These are phyloP conservation scores for Metschnikowia colocasiae DNA, from an alignment of 805 yeast genomes.

Conservation along the genomic window DNA sequence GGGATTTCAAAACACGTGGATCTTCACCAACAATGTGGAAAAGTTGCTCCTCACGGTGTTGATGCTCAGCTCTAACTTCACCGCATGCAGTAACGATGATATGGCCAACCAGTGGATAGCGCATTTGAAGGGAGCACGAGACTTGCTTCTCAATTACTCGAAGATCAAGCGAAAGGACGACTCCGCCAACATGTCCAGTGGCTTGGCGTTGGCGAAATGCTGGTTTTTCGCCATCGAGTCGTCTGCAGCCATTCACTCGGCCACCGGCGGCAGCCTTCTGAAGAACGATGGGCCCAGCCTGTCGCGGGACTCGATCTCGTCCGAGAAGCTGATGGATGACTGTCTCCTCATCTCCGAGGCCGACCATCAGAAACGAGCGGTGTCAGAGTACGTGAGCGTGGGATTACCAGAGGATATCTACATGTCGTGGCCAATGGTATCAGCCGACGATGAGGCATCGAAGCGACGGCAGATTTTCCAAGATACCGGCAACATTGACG, in stretches of 20 bases:
- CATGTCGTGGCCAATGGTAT: constrained; percentile 3
- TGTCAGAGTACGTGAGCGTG: not conserved
- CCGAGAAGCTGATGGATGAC: not conserved
- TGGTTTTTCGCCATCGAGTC: constrained; percentile 29
- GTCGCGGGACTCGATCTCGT: not conserved
- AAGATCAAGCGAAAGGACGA: constrained; percentile 9
- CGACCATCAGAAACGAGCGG: not conserved
- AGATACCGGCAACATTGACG: constrained; percentile 32
- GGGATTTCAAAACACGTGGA: constrained; percentile 11
- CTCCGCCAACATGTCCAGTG: constrained; percentile 16
- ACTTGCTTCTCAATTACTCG: constrained; percentile 21
- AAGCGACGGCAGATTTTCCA: constrained; percentile 18
- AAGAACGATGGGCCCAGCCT: constrained; percentile 2
- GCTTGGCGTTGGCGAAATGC: constrained; percentile 25
- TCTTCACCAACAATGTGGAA: constrained; percentile 21
- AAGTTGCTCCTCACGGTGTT: constrained; percentile 25
- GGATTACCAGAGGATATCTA: constrained; percentile 4
- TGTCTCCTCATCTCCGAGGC: not conserved
- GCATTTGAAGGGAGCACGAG: constrained; percentile 26
- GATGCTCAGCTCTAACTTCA: constrained; percentile 23
- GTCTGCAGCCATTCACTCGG: constrained; percentile 19
- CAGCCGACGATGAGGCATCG: constrained; percentile 7
- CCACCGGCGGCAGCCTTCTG: constrained; percentile 15
- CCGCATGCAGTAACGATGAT: constrained; percentile 18
- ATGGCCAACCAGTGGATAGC: constrained; percentile 22